phyloP scores from a whole-genome alignment of 768 basidiomycete genomes.

The Russula compacta region DNA sequence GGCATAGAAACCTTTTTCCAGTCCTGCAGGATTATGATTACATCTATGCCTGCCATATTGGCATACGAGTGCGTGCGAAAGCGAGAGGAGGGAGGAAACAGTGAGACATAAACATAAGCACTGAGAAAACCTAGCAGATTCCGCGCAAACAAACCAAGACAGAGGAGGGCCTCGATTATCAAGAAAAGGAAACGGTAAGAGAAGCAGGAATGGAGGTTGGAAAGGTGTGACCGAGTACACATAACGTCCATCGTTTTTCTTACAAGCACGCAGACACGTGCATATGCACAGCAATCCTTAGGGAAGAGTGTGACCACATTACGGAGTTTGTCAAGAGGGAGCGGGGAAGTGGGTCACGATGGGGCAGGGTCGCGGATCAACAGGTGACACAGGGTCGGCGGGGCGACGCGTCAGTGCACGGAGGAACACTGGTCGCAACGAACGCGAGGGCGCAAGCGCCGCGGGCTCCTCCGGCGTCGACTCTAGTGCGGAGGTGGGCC shows the following conservation, averaged over 20 bases:
- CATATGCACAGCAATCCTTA: not conserved
- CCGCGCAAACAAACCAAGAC: not conserved
- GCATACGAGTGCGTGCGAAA: not conserved
- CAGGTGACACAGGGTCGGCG: conserved; percentile 2
- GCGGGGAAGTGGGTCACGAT: not conserved
- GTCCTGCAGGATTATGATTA: not conserved
- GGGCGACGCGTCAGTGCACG: conserved; percentile 7
- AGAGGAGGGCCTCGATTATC: not conserved
- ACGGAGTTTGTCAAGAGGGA: not conserved
- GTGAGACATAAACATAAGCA: not conserved
- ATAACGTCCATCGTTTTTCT: not conserved
- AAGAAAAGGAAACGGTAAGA: not conserved
- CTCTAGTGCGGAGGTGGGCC: not conserved
- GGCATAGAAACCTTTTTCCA: not conserved
- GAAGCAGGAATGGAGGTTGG: too few species aligned
- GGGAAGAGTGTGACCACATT: not conserved
- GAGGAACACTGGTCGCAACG: conserved; percentile 9
- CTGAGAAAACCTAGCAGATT: not conserved
- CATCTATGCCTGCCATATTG: not conserved
- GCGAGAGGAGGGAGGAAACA: not conserved
- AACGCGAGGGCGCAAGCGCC: not conserved
- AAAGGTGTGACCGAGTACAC: not conserved
- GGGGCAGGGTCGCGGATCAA: not conserved
- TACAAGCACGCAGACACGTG: not conserved
- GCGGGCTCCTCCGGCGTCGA: conserved; percentile 3